Evolutionary conservation across 2,329 filamentous ascomycete genomes (phyloP).

Genomic region (Stenocarpella maydis): DNA sequence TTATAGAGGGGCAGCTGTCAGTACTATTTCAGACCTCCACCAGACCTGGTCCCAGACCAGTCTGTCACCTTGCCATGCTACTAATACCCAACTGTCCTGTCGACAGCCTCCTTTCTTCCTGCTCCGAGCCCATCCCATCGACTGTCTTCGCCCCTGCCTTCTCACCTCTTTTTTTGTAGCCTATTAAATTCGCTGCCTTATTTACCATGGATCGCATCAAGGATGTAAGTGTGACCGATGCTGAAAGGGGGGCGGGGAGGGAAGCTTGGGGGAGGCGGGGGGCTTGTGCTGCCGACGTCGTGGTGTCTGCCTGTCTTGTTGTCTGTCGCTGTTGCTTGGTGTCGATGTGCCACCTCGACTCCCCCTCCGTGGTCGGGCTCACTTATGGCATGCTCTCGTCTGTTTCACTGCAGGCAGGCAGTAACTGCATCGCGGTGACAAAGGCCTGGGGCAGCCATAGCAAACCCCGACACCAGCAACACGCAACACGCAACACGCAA

Average conservation of each 20-base stretch:
- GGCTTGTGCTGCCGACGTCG: conserved; percentile 1
- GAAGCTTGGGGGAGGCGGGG: not conserved
- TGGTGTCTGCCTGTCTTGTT: conserved; percentile 1
- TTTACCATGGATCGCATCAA: conserved; percentile 85
- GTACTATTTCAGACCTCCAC: conserved; percentile 36
- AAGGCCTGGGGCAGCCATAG: conserved; percentile 12
- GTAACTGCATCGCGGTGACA: conserved; percentile 5
- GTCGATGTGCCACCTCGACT: conserved; percentile 19
- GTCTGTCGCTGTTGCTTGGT: conserved; percentile 14
- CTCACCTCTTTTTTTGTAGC: not conserved
- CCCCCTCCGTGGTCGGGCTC: conserved; percentile 6
- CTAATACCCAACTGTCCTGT: conserved; percentile 32
- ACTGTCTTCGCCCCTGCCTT: conserved; percentile 17
- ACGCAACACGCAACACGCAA: not conserved
- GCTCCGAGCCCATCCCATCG: conserved; percentile 39
- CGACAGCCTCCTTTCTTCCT: conserved; percentile 29
- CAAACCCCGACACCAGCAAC: conserved; percentile 8
- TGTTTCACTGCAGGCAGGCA: conserved; percentile 27
- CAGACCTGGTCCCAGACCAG: conserved; percentile 33
- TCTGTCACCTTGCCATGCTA: conserved; percentile 32
- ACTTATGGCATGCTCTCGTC: not conserved
- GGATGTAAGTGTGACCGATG: conserved; percentile 69
- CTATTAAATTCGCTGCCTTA: conserved; percentile 23
- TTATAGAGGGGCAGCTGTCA: conserved; percentile 34
- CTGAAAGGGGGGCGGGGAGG: conserved; percentile 31